Evolutionary conservation across 1,284 basidiomycete genomes (phyloP), one percentile per base, ranked within the genome.

Genomic region (Sparassis latifolia): DNA sequence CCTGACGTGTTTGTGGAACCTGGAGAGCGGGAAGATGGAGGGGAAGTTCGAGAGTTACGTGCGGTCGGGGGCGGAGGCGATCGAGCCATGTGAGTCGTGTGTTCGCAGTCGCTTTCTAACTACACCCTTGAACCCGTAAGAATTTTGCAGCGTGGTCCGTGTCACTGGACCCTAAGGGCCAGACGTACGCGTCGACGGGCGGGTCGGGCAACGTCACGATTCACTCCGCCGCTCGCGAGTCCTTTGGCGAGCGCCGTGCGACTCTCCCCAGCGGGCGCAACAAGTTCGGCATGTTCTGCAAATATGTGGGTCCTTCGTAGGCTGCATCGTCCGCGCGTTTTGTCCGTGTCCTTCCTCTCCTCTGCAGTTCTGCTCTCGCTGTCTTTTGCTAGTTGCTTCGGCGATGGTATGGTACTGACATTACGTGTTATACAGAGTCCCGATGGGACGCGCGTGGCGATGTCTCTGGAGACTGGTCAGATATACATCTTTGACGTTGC

Each of bases 241-340:
- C 77, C 42, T 87, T 93, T 62, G 86, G 87, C 37, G 69, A 79
- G 58, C 73, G 73, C 31, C 66, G 80, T 30, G 64, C 76, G 7
- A 74, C 74, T 33, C 68, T 92, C 9, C 70, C 84, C 20, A 82
- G 80, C 35, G 88, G 87, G 5, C 79, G 87, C 60, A 81, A 74
- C 55, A 92, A 87, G 65, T 92, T 90, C 62, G 90, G 90, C 39
- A 86, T 94, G 82, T 77, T 73, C 48, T 82, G 88, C 59, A 72
- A 78, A 62, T 80, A 91, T 72, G 92, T 92, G 66, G 59, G 86
- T 78, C 7, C 52, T 54, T 42, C 43, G 44, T 49, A 35, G 33
- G 44, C 49, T 44, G 4, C 40, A 32, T 52, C 31, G 10, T 42
- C 28, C 45, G 41, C 27, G 50, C 38, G 43, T 38, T 43, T 52